These are phyloP conservation scores for Neurospora africana DNA, from an alignment of 495 filamentous ascomycete species.

Conservation along the genomic window DNA sequence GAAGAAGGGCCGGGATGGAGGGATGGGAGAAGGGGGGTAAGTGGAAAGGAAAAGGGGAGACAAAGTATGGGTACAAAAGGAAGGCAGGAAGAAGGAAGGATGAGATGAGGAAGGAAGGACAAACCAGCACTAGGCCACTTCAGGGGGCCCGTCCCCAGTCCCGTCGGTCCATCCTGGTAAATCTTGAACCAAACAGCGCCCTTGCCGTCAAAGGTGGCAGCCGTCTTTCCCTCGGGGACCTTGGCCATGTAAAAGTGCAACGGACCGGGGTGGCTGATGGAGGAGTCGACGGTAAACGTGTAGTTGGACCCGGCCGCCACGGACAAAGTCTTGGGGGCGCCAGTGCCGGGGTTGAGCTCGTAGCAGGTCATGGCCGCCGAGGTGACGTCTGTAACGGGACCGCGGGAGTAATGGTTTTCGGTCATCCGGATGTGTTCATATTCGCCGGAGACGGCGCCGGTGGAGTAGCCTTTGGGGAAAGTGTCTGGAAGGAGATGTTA, in stretches of 20 bases:
- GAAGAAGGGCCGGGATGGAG: background rate
- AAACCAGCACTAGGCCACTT: slow-evolving; percentile 36
- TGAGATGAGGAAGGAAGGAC: background rate
- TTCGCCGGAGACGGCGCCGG: slow-evolving; percentile 28
- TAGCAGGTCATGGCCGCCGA: slow-evolving; percentile 36
- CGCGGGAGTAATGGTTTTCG: slow-evolving; percentile 29
- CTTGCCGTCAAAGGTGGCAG: slow-evolving; percentile 35
- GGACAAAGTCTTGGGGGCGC: slow-evolving; percentile 23
- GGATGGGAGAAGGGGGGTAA: background rate
- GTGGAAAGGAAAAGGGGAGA: background rate
- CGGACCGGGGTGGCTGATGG: slow-evolving; percentile 32
- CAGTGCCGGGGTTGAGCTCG: slow-evolving; percentile 13
- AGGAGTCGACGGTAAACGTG: slow-evolving; percentile 36
- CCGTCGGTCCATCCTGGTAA: slow-evolving; percentile 33
- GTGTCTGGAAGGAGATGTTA: slow-evolving; percentile 8
- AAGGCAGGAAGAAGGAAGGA: background rate
- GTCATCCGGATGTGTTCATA: slow-evolving; percentile 37
- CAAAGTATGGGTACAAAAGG: too few species aligned
- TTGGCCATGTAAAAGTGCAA: slow-evolving; percentile 38
- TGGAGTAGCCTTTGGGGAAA: slow-evolving; percentile 15
- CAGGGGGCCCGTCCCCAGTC: slow-evolving; percentile 22
- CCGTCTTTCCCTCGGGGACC: slow-evolving; percentile 29
- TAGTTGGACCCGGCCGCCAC: slow-evolving; percentile 32
- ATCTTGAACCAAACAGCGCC: slow-evolving; percentile 33
- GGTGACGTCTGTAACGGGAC: slow-evolving; percentile 27